phyloP scores from a whole-genome alignment of 2,329 filamentous ascomycete species.

The Colletotrichum cordylinicola region DNA sequence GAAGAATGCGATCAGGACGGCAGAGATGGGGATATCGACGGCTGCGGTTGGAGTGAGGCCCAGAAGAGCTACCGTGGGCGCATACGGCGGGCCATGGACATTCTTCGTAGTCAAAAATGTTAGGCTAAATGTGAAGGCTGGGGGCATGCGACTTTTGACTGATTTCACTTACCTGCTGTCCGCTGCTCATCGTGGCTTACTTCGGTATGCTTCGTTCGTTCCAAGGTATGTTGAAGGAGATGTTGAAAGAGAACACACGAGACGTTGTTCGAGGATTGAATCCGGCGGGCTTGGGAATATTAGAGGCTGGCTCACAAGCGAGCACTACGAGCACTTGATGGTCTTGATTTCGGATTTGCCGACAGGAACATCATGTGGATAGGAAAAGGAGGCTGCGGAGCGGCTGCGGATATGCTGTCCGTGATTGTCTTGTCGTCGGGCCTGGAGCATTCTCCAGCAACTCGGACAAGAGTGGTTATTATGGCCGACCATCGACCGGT shows the following conservation, averaged over 20 bases:
- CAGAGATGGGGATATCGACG: neutral
- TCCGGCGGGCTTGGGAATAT: neutral
- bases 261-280: accelerated
- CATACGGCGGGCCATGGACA: neutral
- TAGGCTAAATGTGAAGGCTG: neutral
- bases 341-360: neutral
- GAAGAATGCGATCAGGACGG: neutral
- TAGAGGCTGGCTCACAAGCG: accelerated
- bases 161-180: neutral
- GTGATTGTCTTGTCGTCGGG: neutral
- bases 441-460: neutral
- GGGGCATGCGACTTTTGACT: neutral
- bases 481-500: neutral
- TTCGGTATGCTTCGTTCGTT: neutral
- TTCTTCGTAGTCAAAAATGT: neutral
- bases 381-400: neutral
- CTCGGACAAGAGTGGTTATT: neutral
- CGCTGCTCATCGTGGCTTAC: neutral
- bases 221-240: neutral
- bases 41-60: neutral
- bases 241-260: neutral
- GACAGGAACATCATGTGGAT: neutral
- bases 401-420: neutral
- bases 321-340: neutral
- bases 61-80: neutral